phyloP scores from a whole-genome alignment of 495 filamentous ascomycete genomes.

The Poronia punctata region DNA sequence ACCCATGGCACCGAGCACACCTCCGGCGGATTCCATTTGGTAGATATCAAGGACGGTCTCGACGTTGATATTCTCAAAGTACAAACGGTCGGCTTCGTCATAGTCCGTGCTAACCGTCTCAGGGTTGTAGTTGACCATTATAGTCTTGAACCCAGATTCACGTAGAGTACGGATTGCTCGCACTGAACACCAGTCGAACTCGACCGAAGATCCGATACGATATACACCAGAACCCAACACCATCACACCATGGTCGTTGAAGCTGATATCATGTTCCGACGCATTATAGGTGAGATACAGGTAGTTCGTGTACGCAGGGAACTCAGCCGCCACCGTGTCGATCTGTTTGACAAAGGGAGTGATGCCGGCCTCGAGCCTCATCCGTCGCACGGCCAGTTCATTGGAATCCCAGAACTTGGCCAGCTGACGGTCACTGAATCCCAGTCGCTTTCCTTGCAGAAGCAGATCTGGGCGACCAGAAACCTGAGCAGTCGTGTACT shows the following conservation, averaged over 20 bases:
- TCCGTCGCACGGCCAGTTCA: constrained; percentile 76
- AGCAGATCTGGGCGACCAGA: constrained; percentile 50
- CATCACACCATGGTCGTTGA: constrained; percentile 88
- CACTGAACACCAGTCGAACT: constrained; percentile 99
- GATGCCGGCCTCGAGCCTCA: constrained; percentile 78
- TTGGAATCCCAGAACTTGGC: constrained; percentile 91
- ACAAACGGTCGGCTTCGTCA: constrained; percentile 90
- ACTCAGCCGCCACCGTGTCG: constrained; percentile 96
- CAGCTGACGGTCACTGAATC: constrained; percentile 88
- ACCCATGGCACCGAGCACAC: constrained; percentile 97
- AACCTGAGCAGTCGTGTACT: constrained; percentile 62
- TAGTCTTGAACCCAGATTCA: constrained; percentile 82
- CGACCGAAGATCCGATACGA: constrained; percentile 93
- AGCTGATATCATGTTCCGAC: constrained; percentile 73
- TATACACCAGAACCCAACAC: constrained; percentile 96
- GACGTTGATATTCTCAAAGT: constrained; percentile 95
- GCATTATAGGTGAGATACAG: constrained; percentile 96
- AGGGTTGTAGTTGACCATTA: constrained; percentile 98
- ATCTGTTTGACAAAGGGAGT: constrained; percentile 93
- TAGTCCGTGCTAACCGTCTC: constrained; percentile 95
- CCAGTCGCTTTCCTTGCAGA: constrained; percentile 80
- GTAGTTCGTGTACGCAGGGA: constrained; percentile 92
- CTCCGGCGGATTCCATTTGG: constrained; percentile 75
- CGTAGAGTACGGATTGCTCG: constrained; percentile 89
- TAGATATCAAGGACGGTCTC: constrained; percentile 96